Evolutionary conservation across 768 basidiomycete genomes (phyloP).

Genomic region (Termitomyces sp.): DNA sequence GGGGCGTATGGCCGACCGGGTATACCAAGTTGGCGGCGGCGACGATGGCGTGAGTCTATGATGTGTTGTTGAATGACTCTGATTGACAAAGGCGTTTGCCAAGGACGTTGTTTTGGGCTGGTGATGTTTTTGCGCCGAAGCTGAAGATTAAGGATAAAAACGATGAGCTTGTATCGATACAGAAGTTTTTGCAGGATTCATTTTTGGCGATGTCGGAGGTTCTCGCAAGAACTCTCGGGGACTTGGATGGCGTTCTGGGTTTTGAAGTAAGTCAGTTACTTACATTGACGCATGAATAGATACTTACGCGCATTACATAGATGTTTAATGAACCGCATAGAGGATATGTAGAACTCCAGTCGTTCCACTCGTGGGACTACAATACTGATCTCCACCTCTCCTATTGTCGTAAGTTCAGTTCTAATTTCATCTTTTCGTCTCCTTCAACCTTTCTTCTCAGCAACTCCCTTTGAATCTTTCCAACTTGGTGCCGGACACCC

Average conservation of each 20-base stretch:
- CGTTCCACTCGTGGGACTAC: conserved; percentile 85
- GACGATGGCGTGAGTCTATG: conserved; percentile 76
- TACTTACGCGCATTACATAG: conserved; percentile 29
- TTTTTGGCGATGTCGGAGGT: conserved; percentile 75
- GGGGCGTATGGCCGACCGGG: conserved; percentile 89
- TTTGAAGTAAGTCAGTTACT: conserved; percentile 61
- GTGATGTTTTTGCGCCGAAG: conserved; percentile 80
- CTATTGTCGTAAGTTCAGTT: conserved; percentile 51
- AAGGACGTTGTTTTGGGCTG: conserved; percentile 93
- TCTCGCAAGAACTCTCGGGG: conserved; percentile 62
- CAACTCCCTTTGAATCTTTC: conserved; percentile 85
- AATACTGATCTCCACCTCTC: conserved; percentile 91
- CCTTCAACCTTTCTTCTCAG: conserved; percentile 26
- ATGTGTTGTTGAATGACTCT: background rate
- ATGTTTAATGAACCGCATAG: conserved; percentile 94
- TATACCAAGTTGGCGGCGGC: conserved; percentile 92
- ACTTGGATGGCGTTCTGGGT: conserved; percentile 76
- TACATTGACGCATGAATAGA: background rate
- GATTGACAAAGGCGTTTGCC: background rate
- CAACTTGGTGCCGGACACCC: conserved; percentile 88
- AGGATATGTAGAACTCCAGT: conserved; percentile 81
- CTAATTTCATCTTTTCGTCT: background rate
- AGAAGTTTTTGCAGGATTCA: conserved; percentile 76
- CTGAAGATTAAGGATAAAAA: conserved; percentile 43
- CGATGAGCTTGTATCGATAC: conserved; percentile 56